A percentile compares a stretch with the other conserved stretches of the same genome.
Conservation (phyloP, 305 asterid species). For the Striga hermonthica region DNA sequence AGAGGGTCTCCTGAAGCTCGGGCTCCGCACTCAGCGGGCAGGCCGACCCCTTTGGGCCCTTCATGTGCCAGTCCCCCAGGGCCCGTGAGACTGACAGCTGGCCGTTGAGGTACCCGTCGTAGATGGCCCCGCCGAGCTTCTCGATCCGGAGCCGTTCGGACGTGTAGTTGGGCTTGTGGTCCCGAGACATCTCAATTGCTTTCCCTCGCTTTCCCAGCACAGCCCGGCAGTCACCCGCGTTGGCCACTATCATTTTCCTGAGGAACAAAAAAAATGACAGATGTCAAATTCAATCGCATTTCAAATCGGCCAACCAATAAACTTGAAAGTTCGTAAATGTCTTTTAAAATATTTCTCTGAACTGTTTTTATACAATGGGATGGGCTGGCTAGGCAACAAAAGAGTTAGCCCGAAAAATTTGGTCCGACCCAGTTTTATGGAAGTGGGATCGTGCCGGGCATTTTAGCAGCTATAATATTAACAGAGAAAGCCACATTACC, state of each 20-base stretch:
- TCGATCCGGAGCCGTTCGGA: constrained; percentile 73
- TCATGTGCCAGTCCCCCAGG: constrained; percentile 98
- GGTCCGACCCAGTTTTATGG: no score
- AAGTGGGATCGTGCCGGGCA: no score
- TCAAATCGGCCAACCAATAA: no score
- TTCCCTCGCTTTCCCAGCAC: constrained; percentile 83
- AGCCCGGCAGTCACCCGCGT: constrained; percentile 94
- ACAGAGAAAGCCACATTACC: constrained; percentile 36
- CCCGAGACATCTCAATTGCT: constrained; percentile 83
- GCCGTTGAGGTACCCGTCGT: constrained; percentile 85
- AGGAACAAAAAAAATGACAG: background rate
- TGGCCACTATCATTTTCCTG: constrained; percentile 65
- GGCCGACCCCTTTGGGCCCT: constrained; percentile 71
- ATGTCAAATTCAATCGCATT: no score
- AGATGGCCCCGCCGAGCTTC: constrained; percentile 76
- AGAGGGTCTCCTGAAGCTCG: constrained; percentile 60
- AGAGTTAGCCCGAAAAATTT: no score
- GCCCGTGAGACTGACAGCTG: constrained; percentile 89
- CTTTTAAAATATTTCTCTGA: no score
- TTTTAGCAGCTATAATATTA: no score
- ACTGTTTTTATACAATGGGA: no score
- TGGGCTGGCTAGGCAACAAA: no score
- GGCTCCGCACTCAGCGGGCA: constrained; percentile 85
- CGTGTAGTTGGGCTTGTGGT: constrained; percentile 72
- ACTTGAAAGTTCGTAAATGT: no score